phyloP scores from a whole-genome alignment of 2,329 filamentous ascomycete species.

The Dryadomyces quercivorus region DNA sequence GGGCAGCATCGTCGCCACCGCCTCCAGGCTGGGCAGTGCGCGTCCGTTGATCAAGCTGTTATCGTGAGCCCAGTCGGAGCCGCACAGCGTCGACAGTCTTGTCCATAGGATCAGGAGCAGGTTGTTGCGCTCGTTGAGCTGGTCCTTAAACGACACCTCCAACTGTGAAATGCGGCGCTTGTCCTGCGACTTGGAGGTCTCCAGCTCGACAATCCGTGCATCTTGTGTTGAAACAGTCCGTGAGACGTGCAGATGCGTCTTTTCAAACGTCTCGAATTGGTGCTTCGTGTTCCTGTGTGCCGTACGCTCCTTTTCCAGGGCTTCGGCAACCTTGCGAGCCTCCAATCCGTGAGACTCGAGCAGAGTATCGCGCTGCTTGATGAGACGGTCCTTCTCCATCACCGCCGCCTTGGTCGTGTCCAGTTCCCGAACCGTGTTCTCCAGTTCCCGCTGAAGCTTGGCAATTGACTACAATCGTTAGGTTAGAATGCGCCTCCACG shows the following conservation, averaged over 20 bases:
- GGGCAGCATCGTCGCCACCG: constrained; percentile 72
- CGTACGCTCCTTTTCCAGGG: constrained; percentile 83
- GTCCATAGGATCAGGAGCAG: constrained; percentile 86
- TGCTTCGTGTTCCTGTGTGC: constrained; percentile 76
- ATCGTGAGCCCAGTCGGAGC: constrained; percentile 80
- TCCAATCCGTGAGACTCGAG: constrained; percentile 85
- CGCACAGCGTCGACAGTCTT: constrained; percentile 71
- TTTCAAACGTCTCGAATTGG: constrained; percentile 78
- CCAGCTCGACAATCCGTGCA: constrained; percentile 72
- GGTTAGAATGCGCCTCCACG: background rate
- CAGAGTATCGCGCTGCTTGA: constrained; percentile 78
- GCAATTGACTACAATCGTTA: constrained; percentile 51
- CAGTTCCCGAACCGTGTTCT: constrained; percentile 71
- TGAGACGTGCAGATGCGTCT: constrained; percentile 77
- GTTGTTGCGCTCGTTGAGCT: constrained; percentile 80
- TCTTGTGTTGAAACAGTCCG: constrained; percentile 78
- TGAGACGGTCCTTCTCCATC: constrained; percentile 80
- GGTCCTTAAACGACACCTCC: constrained; percentile 73
- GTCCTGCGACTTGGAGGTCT: constrained; percentile 65
- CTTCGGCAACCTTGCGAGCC: constrained; percentile 68
- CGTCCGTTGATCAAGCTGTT: constrained; percentile 84
- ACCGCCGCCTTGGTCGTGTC: constrained; percentile 65
- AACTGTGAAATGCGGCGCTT: constrained; percentile 63
- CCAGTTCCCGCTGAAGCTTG: constrained; percentile 78
- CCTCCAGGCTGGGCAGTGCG: constrained; percentile 68